Percentiles rank a stretch among this genome's conserved stretches.
Evolutionary conservation across 2,329 filamentous ascomycete species (phyloP).

Genomic region (Sporothrix curviconia): DNA sequence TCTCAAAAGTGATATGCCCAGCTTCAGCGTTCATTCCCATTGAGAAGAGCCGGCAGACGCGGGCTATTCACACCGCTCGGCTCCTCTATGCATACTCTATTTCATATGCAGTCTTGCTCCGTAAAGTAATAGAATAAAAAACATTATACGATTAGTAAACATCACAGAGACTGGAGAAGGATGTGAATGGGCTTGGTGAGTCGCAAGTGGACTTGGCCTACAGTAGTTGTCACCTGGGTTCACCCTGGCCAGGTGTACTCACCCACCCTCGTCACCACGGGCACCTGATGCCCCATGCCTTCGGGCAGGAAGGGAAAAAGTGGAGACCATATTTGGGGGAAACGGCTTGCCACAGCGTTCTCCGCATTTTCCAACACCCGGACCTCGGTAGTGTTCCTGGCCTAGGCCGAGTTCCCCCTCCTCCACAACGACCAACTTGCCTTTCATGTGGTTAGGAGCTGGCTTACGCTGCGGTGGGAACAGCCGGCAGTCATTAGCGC

Average conservation of each 20-base stretch:
- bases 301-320: neutral
- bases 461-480: neutral
- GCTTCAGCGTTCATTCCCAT: too few species aligned
- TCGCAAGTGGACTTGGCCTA: neutral
- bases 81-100: too few species aligned
- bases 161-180: neutral
- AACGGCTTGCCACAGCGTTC: neutral
- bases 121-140: too few species aligned
- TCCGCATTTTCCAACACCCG: constrained; percentile 12
- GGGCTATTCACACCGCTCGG: too few species aligned
- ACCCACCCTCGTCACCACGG: neutral
- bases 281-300: constrained; percentile 8
- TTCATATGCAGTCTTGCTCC: too few species aligned
- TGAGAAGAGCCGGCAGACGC: too few species aligned
- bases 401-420: constrained; percentile 6
- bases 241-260: neutral
- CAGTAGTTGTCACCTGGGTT: neutral
- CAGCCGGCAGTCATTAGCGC: constrained; percentile 7
- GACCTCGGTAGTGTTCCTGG: constrained; percentile 15
- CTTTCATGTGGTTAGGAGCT: constrained; percentile 1
- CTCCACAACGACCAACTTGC: constrained; percentile 1
- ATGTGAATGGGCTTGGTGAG: too few species aligned
- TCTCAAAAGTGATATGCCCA: too few species aligned
- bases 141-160: too few species aligned
- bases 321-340: neutral